A percentile compares a stretch with the other conserved stretches of the same genome.
phyloP scores from a whole-genome alignment of 2,329 filamentous ascomycete species.

The Calonectria leucothoes region DNA sequence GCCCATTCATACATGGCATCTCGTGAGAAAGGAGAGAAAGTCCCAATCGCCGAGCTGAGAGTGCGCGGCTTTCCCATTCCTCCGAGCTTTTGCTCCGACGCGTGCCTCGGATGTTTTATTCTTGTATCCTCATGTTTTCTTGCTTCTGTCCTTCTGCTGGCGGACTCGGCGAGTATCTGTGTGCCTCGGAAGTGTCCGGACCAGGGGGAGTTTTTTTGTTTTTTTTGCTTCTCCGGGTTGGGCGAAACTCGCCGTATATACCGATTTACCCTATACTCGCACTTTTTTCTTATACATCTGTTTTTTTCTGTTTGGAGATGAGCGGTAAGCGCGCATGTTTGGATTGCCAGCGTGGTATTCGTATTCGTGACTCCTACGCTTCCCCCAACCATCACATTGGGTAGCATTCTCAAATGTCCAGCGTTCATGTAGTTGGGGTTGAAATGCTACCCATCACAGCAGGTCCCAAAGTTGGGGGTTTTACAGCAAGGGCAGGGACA shows the following conservation, averaged over 20 bases:
- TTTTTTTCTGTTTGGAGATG: not conserved
- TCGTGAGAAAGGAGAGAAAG: not conserved
- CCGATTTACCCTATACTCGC: not conserved
- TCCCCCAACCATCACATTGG: not conserved
- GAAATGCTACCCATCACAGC: not conserved
- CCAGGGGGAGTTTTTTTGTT: not conserved
- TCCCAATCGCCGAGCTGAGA: not conserved
- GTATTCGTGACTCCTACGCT: not conserved
- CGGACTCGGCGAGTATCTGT: not conserved
- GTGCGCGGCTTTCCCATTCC: not conserved
- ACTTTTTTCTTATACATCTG: too few relatives aligned
- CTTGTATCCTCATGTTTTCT: not conserved
- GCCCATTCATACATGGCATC: not conserved
- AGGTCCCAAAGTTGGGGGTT: conserved; percentile 9
- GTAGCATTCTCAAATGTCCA: not conserved
- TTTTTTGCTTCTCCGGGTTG: too few relatives aligned
- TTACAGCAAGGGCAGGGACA: not conserved
- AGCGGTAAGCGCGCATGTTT: not conserved
- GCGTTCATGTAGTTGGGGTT: not conserved
- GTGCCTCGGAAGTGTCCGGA: conserved; percentile 1
- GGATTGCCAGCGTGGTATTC: not conserved
- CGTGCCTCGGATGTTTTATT: conserved; percentile 4
- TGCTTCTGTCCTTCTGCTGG: not conserved
- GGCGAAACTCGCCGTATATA: not conserved
- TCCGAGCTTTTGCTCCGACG: not conserved